Percentiles rank a stretch among this genome's conserved stretches.
phyloP scores from a whole-genome alignment of 129 eudicot genomes.

The Chrysanthemum seticuspe region DNA sequence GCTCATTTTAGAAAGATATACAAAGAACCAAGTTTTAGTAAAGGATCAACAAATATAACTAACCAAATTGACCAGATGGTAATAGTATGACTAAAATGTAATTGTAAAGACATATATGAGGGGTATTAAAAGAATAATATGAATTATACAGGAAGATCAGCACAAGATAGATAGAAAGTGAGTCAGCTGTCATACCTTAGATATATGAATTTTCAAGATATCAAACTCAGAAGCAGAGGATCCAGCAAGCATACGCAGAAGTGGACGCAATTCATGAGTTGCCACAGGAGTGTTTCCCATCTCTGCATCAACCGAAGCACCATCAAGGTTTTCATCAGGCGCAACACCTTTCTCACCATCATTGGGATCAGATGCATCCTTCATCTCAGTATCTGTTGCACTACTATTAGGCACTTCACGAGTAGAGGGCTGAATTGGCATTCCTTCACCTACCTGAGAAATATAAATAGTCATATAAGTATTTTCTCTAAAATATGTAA shows the following conservation, averaged over 20 bases:
- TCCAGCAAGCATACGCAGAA: too few species aligned
- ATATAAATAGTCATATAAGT: too few species aligned
- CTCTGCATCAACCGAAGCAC: too few species aligned
- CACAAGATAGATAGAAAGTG: constrained; percentile 4
- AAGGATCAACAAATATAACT: too few species aligned
- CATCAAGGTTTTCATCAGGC: constrained; percentile 34
- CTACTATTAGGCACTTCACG: background rate
- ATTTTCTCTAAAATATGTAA: too few species aligned
- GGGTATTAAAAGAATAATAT: background rate
- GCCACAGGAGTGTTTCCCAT: too few species aligned
- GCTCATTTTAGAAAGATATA: too few species aligned
- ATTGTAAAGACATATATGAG: background rate
- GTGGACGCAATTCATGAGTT: too few species aligned
- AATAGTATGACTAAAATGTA: too few species aligned
- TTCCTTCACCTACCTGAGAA: constrained; percentile 10
- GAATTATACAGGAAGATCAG: background rate
- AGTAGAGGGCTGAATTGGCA: constrained; percentile 46
- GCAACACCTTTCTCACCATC: constrained; percentile 46
- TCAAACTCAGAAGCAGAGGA: constrained; percentile 17
- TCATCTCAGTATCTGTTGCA: constrained; percentile 55
- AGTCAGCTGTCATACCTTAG: constrained; percentile 46
- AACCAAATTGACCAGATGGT: too few species aligned
- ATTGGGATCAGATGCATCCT: constrained; percentile 49
- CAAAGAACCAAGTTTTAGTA: too few species aligned
- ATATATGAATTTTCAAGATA: constrained; percentile 57